Evolutionary conservation across 345 rosid species (phyloP), one percentile per base, ranked within the genome.

Genomic region (Hibiscus tridactylites): DNA sequence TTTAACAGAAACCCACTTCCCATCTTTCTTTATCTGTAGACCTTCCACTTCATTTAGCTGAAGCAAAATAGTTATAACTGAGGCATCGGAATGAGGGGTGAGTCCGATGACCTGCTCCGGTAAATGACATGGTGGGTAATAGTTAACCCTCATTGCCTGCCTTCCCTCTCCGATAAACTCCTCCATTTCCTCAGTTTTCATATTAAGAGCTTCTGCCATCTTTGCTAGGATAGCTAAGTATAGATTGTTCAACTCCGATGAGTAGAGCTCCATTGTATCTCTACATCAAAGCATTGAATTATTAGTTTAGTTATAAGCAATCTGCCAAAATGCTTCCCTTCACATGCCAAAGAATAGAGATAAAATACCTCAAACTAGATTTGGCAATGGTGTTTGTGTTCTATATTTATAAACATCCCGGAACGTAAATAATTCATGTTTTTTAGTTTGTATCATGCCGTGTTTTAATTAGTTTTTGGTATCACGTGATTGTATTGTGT

Each of bases 1-100:
- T 42, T 68, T 81, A 4, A 83, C 68, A 58, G 35, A 6, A 8
- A 80, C 47, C 83, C 83, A 80, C 1, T 13, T 78, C 7, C 77
- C 86, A 63, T 78, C 77, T 65, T 78, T 83, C 75, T 53, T 78
- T 3, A 83, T 26, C 65, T 80, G 75, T 16, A 78, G 77, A 9
- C 86, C 86, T 59, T 68, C 82, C 2, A 75, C 73, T n/a, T 80
- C 79, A 71, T 83, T 80, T 24, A 76, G 42, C 31, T 78, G 83
- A 4, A 76, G 56, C 49, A 79, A 83, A 19, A 83, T 75, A 13
- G 83, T 83, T 11, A 58, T 10, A 28, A 13, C 6, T 12, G 62
- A 24, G 33, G 16, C 62, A 26, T 58, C 62, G 16, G 62, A 58
- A 58, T 58, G 62, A 58, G 62, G 62, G 62, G 33, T 58, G 62